Conservation (phyloP, 345 rosid genomes). For the Eucalyptus cloeziana region DNA sequence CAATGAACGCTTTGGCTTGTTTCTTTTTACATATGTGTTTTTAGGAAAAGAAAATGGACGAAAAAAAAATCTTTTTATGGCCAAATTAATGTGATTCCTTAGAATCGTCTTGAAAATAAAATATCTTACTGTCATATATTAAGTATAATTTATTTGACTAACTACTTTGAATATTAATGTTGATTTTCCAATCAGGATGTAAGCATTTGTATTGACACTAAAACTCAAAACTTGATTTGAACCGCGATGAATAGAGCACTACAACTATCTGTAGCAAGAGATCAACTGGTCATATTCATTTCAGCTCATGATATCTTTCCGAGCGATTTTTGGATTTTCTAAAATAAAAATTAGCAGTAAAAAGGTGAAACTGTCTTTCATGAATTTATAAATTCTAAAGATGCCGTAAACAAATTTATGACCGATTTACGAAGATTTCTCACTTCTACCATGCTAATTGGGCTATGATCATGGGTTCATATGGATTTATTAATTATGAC, state of each 20-base stretch:
- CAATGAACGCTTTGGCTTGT: background rate
- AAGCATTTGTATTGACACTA: background rate
- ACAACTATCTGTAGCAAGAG: background rate
- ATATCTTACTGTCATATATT: background rate
- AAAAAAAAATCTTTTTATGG: background rate
- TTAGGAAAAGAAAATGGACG: background rate
- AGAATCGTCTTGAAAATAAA: background rate
- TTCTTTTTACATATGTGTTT: background rate
- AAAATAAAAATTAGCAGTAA: too few relatives aligned
- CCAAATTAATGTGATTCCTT: background rate
- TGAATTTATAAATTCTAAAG: too few relatives aligned
- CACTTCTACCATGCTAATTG: background rate
- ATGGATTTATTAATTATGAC: too few relatives aligned
- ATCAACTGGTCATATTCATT: background rate
- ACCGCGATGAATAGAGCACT: background rate
- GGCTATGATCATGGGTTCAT: background rate
- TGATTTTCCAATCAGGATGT: background rate
- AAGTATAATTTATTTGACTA: background rate
- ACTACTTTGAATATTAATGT: background rate
- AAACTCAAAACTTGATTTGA: too few relatives aligned
- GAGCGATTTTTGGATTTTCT: background rate
- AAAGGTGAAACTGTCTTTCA: too few relatives aligned
- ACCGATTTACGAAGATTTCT: too few relatives aligned
- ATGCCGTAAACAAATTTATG: background rate
- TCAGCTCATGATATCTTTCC: background rate